These are phyloP conservation scores for Solanum stenotomum DNA, from an alignment of 257 asterid genomes.

Conservation along the genomic window DNA sequence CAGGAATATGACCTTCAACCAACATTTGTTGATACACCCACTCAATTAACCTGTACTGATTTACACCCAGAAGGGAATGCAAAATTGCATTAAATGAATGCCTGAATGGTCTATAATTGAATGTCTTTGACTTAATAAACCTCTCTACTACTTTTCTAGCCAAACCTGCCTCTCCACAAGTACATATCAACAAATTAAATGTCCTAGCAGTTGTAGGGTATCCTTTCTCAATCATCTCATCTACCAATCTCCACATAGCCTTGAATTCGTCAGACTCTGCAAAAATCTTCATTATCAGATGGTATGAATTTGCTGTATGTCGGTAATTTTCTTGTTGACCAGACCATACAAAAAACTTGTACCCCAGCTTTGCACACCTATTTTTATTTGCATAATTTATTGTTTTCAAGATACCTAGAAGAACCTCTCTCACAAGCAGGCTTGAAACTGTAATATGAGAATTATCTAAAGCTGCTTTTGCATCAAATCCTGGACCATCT, in stretches of 20 bases:
- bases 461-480: slow-evolving; percentile 39
- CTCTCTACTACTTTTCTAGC: slow-evolving; percentile 82
- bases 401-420: slow-evolving; percentile 53
- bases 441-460: slow-evolving; percentile 59
- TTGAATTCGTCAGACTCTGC: slow-evolving; percentile 71
- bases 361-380: slow-evolving; percentile 80
- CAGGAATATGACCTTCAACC: slow-evolving; percentile 71
- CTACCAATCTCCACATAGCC: slow-evolving; percentile 88
- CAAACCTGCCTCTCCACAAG: slow-evolving; percentile 86
- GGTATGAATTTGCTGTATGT: slow-evolving; percentile 60
- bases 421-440: slow-evolving; percentile 85
- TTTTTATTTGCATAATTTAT: slow-evolving; percentile 42
- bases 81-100: slow-evolving; percentile 78
- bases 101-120: slow-evolving; percentile 73
- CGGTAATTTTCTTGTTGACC: slow-evolving; percentile 64
- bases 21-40: slow-evolving; percentile 90
- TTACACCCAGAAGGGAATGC: slow-evolving; percentile 52
- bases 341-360: slow-evolving; percentile 87
- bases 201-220: slow-evolving; percentile 84
- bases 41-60: slow-evolving; percentile 72
- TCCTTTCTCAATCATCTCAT: slow-evolving; percentile 80
- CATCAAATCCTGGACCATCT: slow-evolving; percentile 74
- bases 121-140: slow-evolving; percentile 75
- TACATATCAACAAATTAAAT: slow-evolving; percentile 74
- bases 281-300: slow-evolving; percentile 71